phyloP scores from a whole-genome alignment of 352 stramenopile species.

The Phytopythium vexans region DNA sequence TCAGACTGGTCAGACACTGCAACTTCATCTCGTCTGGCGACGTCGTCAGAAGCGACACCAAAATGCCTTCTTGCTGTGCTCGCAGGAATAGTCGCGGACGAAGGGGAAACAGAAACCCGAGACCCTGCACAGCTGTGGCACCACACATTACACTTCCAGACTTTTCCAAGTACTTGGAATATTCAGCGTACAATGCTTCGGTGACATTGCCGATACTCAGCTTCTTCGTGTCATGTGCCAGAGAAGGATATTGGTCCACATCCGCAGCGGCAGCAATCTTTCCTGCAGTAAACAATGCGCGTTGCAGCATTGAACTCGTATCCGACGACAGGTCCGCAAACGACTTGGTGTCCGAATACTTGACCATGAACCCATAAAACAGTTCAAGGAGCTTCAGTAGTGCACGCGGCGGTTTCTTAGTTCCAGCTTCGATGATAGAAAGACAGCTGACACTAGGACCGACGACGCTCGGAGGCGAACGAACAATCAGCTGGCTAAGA shows the following conservation, averaged over 20 bases:
- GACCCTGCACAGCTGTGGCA: conserved; percentile 75
- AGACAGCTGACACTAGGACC: conserved; percentile 74
- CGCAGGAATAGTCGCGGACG: conserved; percentile 65
- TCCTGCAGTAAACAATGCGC: conserved; percentile 66
- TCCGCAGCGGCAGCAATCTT: conserved; percentile 69
- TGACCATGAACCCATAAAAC: conserved; percentile 60
- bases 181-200: conserved; percentile 60
- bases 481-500: conserved; percentile 58
- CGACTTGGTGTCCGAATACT: conserved; percentile 37
- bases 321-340: conserved; percentile 30
- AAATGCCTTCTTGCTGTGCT: conserved; percentile 65
- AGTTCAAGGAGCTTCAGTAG: conserved; percentile 63
- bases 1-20: conserved; percentile 75
- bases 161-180: conserved; percentile 42
- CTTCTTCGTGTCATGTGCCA: conserved; percentile 20
- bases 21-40: conserved; percentile 44
- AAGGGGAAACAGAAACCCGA: conserved; percentile 77
- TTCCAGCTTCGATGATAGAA: conserved; percentile 40
- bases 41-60: conserved; percentile 43
- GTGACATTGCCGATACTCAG: conserved; percentile 51
- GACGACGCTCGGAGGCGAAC: conserved; percentile 80
- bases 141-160: conserved; percentile 40
- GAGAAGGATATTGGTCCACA: conserved; percentile 40
- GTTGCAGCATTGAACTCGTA: conserved; percentile 52
- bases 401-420: conserved; percentile 36